Percentiles rank a stretch among this genome's conserved stretches.
Evolutionary conservation across 305 asterid species (phyloP).

Genomic region (Vinca major): DNA sequence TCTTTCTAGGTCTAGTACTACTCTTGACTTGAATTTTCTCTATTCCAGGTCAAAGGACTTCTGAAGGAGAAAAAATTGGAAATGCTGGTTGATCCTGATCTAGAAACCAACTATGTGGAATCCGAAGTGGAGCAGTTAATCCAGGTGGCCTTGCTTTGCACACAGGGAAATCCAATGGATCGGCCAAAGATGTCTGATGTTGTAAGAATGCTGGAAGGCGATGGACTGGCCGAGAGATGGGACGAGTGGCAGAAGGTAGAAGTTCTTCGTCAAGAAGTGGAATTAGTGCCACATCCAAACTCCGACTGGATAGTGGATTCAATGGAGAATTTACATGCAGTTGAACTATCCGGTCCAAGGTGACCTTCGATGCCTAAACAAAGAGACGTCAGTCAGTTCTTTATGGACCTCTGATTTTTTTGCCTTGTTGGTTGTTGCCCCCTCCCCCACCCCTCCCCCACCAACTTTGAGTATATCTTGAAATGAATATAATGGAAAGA

Average conservation of each 20-base stretch:
- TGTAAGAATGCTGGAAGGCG: constrained; percentile 85
- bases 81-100: constrained; percentile 68
- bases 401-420: constrained; percentile 18
- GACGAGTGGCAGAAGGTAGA: constrained; percentile 91
- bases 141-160: constrained; percentile 81
- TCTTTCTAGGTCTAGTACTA: background rate
- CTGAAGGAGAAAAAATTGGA: constrained; percentile 61
- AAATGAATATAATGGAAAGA: constrained; percentile 12
- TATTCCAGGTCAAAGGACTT: constrained; percentile 67
- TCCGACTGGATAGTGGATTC: constrained; percentile 71
- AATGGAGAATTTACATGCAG: constrained; percentile 52
- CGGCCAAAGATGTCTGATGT: constrained; percentile 92
- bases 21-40: background rate
- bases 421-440: constrained; percentile 8
- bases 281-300: constrained; percentile 35
- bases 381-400: no score
- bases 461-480: constrained; percentile 5
- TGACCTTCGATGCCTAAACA: constrained; percentile 18
- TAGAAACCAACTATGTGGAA: constrained; percentile 43
- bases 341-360: constrained; percentile 79
- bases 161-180: constrained; percentile 61
- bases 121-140: constrained; percentile 72
- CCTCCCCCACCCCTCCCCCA: background rate
- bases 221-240: constrained; percentile 85
- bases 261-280: constrained; percentile 61